A percentile compares a stretch with the other conserved stretches of the same genome.
Conservation (phyloP, 257 asterid species). For the Cynanchum wilfordii region DNA sequence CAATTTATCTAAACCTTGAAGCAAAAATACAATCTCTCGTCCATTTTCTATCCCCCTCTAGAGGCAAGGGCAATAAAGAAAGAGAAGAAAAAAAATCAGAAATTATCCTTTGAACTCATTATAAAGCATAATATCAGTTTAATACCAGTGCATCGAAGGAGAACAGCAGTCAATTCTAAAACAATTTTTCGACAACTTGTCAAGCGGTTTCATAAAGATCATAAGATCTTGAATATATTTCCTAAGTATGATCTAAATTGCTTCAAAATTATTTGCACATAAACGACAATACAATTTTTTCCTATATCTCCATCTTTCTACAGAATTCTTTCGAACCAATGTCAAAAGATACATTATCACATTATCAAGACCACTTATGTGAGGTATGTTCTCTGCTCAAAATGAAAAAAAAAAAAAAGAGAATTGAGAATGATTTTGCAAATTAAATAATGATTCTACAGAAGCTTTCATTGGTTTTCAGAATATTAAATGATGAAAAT, state of each 20-base stretch:
- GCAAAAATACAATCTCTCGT: slow-evolving; percentile 1
- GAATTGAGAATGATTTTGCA: background rate
- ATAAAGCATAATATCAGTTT: background rate
- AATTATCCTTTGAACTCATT: background rate
- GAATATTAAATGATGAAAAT: background rate
- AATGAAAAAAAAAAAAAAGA: too few relatives aligned
- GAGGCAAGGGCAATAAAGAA: background rate
- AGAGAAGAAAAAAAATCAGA: background rate
- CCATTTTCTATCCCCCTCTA: background rate
- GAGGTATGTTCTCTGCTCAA: background rate
- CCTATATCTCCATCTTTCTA: background rate
- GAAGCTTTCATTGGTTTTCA: background rate
- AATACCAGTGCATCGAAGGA: background rate
- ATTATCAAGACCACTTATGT: background rate
- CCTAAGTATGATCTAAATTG: background rate
- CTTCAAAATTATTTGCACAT: background rate
- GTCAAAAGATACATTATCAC: background rate
- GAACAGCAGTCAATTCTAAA: background rate
- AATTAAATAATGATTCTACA: background rate
- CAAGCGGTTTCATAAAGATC: background rate
- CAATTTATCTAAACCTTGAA: background rate
- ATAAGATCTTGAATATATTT: background rate
- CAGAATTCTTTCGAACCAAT: background rate
- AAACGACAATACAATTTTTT: background rate
- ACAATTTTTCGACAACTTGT: background rate